phyloP scores from a whole-genome alignment of 23 red algal genomes.

The Gracilaria gracilis region DNA sequence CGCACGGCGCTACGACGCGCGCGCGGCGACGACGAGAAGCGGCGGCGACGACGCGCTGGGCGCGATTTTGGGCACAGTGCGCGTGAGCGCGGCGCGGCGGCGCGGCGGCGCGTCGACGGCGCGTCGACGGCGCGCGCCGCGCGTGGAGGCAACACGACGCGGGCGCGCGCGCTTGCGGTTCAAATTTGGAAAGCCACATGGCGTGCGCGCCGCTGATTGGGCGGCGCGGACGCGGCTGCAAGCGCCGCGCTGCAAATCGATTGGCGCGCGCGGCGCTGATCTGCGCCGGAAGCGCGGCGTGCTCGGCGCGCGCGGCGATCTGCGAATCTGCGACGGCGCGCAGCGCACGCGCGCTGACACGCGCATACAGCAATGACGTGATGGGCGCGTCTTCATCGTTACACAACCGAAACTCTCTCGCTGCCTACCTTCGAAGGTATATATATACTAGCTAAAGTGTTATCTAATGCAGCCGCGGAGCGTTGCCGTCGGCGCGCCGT shows the following conservation, averaged over 20 bases:
- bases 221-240: background rate
- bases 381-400: too few species aligned
- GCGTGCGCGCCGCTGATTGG: background rate
- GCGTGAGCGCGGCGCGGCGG: too few species aligned
- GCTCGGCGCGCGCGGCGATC: background rate
- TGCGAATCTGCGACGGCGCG: background rate
- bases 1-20: background rate
- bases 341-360: background rate
- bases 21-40: background rate
- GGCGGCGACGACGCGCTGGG: background rate
- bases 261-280: background rate
- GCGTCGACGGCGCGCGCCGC: constrained; percentile 1
- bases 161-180: background rate
- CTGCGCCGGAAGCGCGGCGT: too few species aligned
- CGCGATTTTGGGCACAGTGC: background rate
- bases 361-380: too few species aligned
- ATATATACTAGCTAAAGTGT: too few species aligned
- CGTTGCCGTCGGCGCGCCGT: too few species aligned
- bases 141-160: background rate
- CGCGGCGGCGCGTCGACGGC: too few species aligned
- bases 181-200: background rate
- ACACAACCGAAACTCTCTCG: too few species aligned
- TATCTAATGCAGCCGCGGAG: too few species aligned
- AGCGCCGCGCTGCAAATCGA: constrained; percentile 9
- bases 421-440: too few species aligned